Evolutionary conservation across 208 protist genomes (phyloP), one percentile per base, ranked within the genome.

Genomic region (Wallacemonas sp.): DNA sequence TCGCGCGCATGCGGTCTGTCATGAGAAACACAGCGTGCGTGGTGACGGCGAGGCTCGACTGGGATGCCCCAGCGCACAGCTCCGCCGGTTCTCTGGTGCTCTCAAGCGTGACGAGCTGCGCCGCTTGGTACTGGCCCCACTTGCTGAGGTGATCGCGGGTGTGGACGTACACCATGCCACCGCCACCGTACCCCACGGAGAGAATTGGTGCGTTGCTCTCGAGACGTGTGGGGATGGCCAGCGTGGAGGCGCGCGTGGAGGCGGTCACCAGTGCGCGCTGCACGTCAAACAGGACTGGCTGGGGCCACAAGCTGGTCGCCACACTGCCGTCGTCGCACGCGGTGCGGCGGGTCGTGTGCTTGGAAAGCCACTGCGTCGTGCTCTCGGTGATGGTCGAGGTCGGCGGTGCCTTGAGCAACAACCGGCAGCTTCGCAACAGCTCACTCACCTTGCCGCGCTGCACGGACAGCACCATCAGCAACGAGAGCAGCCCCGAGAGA

Each of bases 371-470:
- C 0, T 24, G 29, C 4, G 52, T 6, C 8, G 52, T 21, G 0
- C 21, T 58, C 29, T 21, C 52, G 4, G 52, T 24, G 11, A 58
- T 11, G n/a, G 30, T 26, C 30, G 23, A 3, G 9, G 4, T 19
- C 30, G 33, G 27, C 11, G 87, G 83, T 23, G 61, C 36, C 27
- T 81, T 83, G 17, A 96, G 72, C 30, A 96, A 74, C 43, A 81
- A 69, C 16, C 88, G 82, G 16, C 73, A 81, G 21, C 74, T 67
- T 1, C 85, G 80, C 56, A 97, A 65, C 43, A 86, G 63, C 57
- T 94, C 86, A 55, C 83, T 86, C 23, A 95, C 79, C 27, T 74
- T 34, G 11, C 88, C 90, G 41, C 87, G 76, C 57, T 96, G 92
- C 41, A 94, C 62, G 0, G 88, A 61, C 26, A 97, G 62, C 29